Evolutionary conservation across 768 basidiomycete species (phyloP).

Genomic region (Rhizopogon vinicolor): DNA sequence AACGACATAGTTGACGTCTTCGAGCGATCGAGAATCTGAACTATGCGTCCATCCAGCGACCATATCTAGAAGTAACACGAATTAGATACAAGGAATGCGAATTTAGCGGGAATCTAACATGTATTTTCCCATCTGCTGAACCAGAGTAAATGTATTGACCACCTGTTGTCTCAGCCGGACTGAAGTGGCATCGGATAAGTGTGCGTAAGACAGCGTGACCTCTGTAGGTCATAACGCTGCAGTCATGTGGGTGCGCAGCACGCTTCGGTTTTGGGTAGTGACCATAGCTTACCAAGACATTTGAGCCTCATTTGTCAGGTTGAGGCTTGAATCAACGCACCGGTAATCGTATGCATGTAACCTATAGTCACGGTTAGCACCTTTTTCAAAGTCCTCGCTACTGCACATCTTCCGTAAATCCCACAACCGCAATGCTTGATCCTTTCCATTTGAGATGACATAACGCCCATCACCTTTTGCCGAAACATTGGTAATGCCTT

Average conservation of each 20-base stretch:
- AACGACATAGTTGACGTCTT: slow-evolving; percentile 63
- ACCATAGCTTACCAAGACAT: slow-evolving; percentile 41
- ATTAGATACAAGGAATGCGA: slow-evolving; percentile 2
- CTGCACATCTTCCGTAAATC: slow-evolving; percentile 91
- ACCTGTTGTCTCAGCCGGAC: slow-evolving; percentile 88
- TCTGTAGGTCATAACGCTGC: slow-evolving; percentile 93
- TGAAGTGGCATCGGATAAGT: slow-evolving; percentile 95
- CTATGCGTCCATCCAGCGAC: slow-evolving; percentile 86
- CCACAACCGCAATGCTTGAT: slow-evolving; percentile 89
- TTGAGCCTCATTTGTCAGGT: slow-evolving; percentile 8
- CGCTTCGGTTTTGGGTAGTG: slow-evolving; percentile 60
- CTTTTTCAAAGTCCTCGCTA: slow-evolving; percentile 59
- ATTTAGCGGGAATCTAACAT: slow-evolving; percentile 43
- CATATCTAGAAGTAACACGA: slow-evolving; percentile 60
- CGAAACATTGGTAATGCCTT: slow-evolving; percentile 92
- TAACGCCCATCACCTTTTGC: slow-evolving; percentile 97
- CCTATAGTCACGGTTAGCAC: slow-evolving; percentile 48
- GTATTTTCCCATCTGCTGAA: slow-evolving; percentile 79
- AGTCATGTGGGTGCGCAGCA: slow-evolving; percentile 77
- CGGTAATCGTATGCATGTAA: slow-evolving; percentile 74
- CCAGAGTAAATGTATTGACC: slow-evolving; percentile 94
- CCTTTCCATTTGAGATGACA: slow-evolving; percentile 93
- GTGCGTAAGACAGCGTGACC: slow-evolving; percentile 90
- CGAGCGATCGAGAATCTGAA: slow-evolving; percentile 80
- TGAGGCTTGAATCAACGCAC: slow-evolving; percentile 33